Base-by-base conservation (phyloP, 257 asterid genomes). In the Scutellaria minor region DNA sequence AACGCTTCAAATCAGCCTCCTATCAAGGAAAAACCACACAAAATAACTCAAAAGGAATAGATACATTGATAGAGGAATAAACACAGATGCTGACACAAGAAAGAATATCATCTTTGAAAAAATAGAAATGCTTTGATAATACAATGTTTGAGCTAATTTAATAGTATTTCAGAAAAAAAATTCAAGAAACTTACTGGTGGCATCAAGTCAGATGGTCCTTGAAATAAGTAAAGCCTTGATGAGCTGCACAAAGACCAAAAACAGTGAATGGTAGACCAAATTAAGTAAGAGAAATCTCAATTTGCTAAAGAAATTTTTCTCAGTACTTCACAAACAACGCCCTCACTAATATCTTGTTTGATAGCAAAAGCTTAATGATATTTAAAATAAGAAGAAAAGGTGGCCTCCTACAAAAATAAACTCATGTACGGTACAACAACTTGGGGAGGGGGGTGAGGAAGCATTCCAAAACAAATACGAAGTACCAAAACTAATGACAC, bases 191-290 rank as follows among this genome's bases (percentile, higher is more conserved):
- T 85, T 85, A 94, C 99, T 60, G 83, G 89, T 9, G 88, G 97
- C 99, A 94, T 94, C 90, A 94, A 81, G 53, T 89, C 98, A 46
- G 85, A 40, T 61, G 99, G 99, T 20, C 99, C 98, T 88, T 91
- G 96, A 55, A 94, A 89, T 79, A 94, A 83, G 77, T 91, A 94
- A 61, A 94, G 81, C 84, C 99, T 92, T 41, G 99, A 82, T 37
- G 99, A 94, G 63, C 99, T 94, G 90, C 61, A 64, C 54, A 79
- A 78, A 64, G 37, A 75, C 74, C 46, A 44, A 18, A 18, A 18
- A 18, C 46, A 64, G 42, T 69, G 39, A 72, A 64, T 58, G 42
- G 8, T 59, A 84, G 11, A 18, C 50, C 31, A 14, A 42, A 13
- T 56, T 40, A 24, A 62, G 31, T 24, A 11, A 6, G 9, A 60